Evolutionary conservation across 106 monocot species (phyloP).

Genomic region (Platanthera zijinensis): DNA sequence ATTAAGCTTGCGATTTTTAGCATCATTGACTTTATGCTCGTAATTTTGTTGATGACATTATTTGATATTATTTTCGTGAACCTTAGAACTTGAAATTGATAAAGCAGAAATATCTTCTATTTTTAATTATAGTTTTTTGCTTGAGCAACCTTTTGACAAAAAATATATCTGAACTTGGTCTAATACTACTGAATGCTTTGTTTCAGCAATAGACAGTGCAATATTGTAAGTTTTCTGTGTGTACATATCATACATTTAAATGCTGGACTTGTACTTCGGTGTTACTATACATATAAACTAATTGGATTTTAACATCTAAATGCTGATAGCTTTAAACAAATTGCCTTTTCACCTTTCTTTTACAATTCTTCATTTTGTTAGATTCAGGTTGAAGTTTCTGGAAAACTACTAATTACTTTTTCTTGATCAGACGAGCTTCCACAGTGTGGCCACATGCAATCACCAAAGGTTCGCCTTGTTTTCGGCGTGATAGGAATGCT

Average conservation of each 20-base stretch:
- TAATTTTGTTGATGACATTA: neutral
- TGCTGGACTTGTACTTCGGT: neutral
- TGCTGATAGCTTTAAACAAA: neutral
- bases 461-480: slow-evolving; percentile 51
- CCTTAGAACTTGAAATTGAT: neutral
- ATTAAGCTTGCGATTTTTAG: neutral
- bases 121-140: neutral
- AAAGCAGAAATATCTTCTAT: neutral
- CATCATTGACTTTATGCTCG: neutral
- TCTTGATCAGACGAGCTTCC: slow-evolving; percentile 54
- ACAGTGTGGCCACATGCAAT: slow-evolving; percentile 19
- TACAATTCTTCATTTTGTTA: neutral
- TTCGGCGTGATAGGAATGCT: slow-evolving; percentile 85
- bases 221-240: neutral
- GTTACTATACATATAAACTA: neutral
- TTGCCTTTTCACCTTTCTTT: neutral
- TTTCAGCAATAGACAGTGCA: too few relatives aligned
- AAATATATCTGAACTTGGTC: neutral
- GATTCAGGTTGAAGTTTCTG: neutral
- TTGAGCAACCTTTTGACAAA: neutral
- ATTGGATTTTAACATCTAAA: neutral
- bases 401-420: neutral
- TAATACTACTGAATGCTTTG: neutral
- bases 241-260: neutral
- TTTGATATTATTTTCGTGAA: neutral